Evolutionary conservation across 2,329 filamentous ascomycete genomes (phyloP).

Genomic region (Cercospora beticola): DNA sequence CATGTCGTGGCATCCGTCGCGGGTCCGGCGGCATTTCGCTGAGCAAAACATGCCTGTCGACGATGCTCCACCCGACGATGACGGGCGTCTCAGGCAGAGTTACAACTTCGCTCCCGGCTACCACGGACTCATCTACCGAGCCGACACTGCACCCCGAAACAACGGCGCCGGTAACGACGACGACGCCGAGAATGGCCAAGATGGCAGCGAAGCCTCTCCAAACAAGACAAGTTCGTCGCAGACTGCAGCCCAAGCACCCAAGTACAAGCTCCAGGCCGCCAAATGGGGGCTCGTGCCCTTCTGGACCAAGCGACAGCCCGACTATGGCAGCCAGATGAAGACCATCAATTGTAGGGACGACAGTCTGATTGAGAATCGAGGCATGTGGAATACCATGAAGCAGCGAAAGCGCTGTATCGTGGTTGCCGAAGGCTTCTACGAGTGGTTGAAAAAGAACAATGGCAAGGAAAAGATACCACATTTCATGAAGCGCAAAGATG

Average conservation of each 20-base stretch:
- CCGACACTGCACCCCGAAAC: conserved; percentile 65
- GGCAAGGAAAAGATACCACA: conserved; percentile 81
- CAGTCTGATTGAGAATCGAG: conserved; percentile 70
- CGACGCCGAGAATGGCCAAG: conserved; percentile 29
- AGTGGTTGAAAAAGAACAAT: conserved; percentile 82
- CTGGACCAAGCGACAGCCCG: conserved; percentile 83
- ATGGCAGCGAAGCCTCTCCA: conserved; percentile 27
- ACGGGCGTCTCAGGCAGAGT: conserved; percentile 69
- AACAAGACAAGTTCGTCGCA: conserved; percentile 27
- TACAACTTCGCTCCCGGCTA: conserved; percentile 94
- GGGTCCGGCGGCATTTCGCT: conserved; percentile 71
- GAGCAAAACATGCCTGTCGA: conserved; percentile 69
- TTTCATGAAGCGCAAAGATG: conserved; percentile 78
- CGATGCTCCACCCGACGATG: conserved; percentile 72
- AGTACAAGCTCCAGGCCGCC: conserved; percentile 86
- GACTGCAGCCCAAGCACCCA: conserved; percentile 44
- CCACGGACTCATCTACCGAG: conserved; percentile 81
- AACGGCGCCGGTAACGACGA: conserved; percentile 41
- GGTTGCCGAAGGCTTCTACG: conserved; percentile 88
- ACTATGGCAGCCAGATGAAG: conserved; percentile 74
- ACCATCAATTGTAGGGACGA: conserved; percentile 97
- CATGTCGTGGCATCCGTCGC: conserved; percentile 62
- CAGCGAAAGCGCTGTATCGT: conserved; percentile 83
- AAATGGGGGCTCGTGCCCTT: conserved; percentile 94
- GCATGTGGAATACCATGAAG: conserved; percentile 94